These are phyloP conservation scores for Mollisia scopiformis DNA, from an alignment of 2,329 filamentous ascomycete species.

Conservation along the genomic window DNA sequence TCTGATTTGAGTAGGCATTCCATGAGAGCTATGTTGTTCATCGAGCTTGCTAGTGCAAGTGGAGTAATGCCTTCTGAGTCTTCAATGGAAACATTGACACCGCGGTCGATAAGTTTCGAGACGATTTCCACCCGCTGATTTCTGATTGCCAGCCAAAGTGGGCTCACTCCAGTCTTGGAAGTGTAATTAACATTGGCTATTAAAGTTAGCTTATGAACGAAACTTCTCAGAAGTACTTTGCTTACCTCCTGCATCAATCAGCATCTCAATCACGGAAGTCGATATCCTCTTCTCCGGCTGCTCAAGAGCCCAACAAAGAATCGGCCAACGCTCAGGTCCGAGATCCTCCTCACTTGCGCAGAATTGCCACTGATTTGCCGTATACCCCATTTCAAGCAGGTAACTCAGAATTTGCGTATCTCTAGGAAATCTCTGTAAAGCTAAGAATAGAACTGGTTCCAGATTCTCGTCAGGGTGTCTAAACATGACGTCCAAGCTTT, in stretches of 20 bases:
- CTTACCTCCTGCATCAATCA: slow-evolving; percentile 50
- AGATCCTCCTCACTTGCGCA: not conserved
- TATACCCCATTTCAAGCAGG: slow-evolving; percentile 60
- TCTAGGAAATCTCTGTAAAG: slow-evolving; percentile 57
- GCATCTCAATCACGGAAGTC: slow-evolving; percentile 56
- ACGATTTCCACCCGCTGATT: slow-evolving; percentile 21
- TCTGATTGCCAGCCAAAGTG: slow-evolving; percentile 18
- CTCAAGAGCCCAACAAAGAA: slow-evolving; percentile 63
- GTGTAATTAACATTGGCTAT: slow-evolving; percentile 21
- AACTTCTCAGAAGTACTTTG: not conserved
- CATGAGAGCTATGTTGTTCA: slow-evolving; percentile 19
- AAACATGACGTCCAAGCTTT: slow-evolving; percentile 50
- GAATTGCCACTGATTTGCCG: slow-evolving; percentile 34
- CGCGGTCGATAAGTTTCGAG: slow-evolving; percentile 53
- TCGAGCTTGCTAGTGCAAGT: slow-evolving; percentile 51
- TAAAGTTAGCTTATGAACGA: not conserved
- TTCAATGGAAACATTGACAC: slow-evolving; percentile 61
- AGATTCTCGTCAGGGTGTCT: slow-evolving; percentile 47
- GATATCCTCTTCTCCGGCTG: slow-evolving; percentile 68
- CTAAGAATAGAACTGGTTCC: slow-evolving; percentile 52
- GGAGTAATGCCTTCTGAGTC: slow-evolving; percentile 64
- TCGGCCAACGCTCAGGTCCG: slow-evolving; percentile 52
- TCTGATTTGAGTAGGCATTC: slow-evolving; percentile 17
- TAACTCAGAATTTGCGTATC: slow-evolving; percentile 54
- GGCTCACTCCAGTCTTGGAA: slow-evolving; percentile 17